A percentile compares a stretch with the other conserved stretches of the same genome.
Conservation (phyloP, 139 green algal species). For the Chlorella sp. region DNA sequence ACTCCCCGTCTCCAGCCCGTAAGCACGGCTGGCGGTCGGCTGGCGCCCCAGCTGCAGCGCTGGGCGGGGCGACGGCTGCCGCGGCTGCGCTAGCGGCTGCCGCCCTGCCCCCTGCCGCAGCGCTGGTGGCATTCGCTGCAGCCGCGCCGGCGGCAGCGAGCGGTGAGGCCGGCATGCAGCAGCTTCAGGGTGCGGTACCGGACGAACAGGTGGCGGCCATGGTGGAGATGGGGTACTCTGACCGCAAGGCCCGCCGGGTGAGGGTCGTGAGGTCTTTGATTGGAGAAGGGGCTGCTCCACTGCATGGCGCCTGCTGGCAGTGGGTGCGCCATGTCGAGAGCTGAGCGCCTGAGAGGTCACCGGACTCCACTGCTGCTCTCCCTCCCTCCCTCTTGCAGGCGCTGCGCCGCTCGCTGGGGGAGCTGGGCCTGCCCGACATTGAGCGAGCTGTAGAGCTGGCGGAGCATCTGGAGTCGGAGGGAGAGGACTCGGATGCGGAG, state of each 20-base stretch:
- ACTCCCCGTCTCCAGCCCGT: background rate
- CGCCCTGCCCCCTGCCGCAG: background rate
- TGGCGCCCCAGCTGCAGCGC: background rate
- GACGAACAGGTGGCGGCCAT: conserved; percentile 28
- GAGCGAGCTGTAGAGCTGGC: conserved; percentile 19
- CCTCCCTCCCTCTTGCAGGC: background rate
- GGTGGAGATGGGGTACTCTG: conserved; percentile 38
- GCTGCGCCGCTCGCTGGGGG: conserved; percentile 2
- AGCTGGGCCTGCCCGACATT: conserved; percentile 11
- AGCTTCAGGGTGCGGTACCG: background rate
- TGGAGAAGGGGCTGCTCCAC: background rate
- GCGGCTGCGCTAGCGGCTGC: background rate
- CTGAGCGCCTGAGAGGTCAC: too few relatives aligned
- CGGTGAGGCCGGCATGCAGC: background rate
- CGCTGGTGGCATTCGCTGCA: background rate
- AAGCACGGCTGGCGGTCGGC: too few relatives aligned
- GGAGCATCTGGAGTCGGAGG: background rate
- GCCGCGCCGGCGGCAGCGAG: background rate
- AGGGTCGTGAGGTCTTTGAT: background rate
- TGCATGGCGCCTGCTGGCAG: too few relatives aligned
- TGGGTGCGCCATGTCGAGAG: background rate
- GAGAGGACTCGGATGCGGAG: background rate
- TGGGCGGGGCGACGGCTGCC: background rate
- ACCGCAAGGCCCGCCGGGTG: conserved; percentile 31
- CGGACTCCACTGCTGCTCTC: too few relatives aligned